Evolutionary conservation across 2,329 filamentous ascomycete species (phyloP).

Genomic region (Venturia oleaginea): DNA sequence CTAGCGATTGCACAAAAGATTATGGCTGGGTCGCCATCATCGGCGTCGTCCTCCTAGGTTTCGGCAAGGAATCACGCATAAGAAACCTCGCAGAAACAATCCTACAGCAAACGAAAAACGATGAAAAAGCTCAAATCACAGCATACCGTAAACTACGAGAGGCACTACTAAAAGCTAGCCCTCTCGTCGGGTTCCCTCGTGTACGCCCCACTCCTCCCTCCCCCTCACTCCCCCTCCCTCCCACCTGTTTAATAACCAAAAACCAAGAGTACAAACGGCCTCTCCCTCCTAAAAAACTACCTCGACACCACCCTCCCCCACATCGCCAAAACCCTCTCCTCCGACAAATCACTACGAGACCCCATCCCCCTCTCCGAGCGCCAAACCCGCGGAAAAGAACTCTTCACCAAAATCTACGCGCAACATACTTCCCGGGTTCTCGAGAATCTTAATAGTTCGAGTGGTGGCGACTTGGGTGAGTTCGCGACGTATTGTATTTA

Average conservation of each 20-base stretch:
- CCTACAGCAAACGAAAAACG: not conserved
- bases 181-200: not conserved
- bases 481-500: slow-evolving; percentile 15
- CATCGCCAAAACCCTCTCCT: not conserved
- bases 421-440: slow-evolving; percentile 15
- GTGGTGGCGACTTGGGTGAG: slow-evolving; percentile 13
- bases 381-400: slow-evolving; percentile 8
- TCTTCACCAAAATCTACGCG: slow-evolving; percentile 14
- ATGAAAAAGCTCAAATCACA: not conserved
- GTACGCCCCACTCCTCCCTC: not conserved
- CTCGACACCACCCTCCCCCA: not conserved
- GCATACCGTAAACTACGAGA: not conserved
- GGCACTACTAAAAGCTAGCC: not conserved
- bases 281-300: not conserved
- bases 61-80: not conserved
- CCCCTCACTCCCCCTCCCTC: too few species aligned
- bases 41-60: not conserved
- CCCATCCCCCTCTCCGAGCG: not conserved
- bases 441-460: slow-evolving; percentile 9
- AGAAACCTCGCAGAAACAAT: not conserved
- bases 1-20: not conserved
- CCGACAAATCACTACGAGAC: not conserved
- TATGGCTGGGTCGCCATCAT: not conserved
- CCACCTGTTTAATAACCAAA: too few species aligned
- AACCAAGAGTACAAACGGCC: not conserved